Base-by-base conservation (phyloP, 208 protist species). In the Acanthamoeba healyi region DNA sequence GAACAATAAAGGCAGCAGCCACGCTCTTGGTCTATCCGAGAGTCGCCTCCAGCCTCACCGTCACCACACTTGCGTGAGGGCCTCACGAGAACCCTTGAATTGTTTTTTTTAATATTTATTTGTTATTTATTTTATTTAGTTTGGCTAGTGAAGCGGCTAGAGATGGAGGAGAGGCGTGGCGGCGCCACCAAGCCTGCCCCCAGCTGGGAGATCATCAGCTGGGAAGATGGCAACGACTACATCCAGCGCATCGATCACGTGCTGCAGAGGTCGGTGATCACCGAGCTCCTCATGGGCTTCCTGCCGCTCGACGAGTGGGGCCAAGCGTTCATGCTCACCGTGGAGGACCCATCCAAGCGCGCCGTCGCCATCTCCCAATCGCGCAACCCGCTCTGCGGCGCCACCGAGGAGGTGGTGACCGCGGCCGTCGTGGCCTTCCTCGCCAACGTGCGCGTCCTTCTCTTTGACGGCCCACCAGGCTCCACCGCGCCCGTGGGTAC, bases 261-360 rank as follows among this genome's bases (percentile, higher is more conserved):
- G 29, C 82, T 89, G 32, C 82, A 89, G 82, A 24, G 82, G 5
- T 70, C 51, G 0, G 82, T 89, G 0, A 61, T 89, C 42, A 89
- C 82, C 0, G 82, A 89, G 51, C 82, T 89, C 22, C 51, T 89
- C 17, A 89, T 89, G 82, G 56, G 82, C 34, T 89, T 89, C 51
- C 29, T 89, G 51, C 82, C 82, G 42, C 56, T 89, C 34, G 82
- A 89, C 14, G 82, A 89, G 56, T 89, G 82, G 82, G 51, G 51
- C 82, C 82, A 89, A 51, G 10, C 82, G 22, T 89, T 89, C 56
- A 89, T 89, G 82, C 56, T 89, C 34, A 42, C 82, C n/a, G 82
- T 89, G 1, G 82, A 89, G 82, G 36, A 67, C 26, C 72, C 72
- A 36, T 36, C 72, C 72, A 44, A 54, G 40, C 72, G 36, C 1